Evolutionary conservation across 768 basidiomycete genomes (phyloP), one percentile per base, ranked within the genome.

Genomic region (Holtermanniella nyarrowii): DNA sequence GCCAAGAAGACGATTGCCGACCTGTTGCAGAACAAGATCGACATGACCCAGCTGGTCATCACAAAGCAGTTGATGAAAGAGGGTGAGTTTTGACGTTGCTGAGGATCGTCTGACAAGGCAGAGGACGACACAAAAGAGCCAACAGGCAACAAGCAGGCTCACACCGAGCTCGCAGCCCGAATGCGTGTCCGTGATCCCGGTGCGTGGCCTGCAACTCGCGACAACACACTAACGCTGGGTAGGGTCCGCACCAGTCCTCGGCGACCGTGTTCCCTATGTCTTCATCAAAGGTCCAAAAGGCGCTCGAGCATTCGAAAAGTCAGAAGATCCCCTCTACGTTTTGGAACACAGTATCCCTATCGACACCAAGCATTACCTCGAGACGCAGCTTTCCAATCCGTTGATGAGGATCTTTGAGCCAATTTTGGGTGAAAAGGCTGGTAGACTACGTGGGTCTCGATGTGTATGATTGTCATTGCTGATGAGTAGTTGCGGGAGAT

Each of bases 31-130:
- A 97, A 97, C 73, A 93, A 85, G 73, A 77, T 99, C 44, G 95
- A 99, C 69, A 93, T 99, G 88, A 97, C 93, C 5, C 95, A 97
- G 67, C 78, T 99, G 20, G 95, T 99, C 66, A 99, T 99, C 62
- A 97, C 95, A 13, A 99, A 99, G 66, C 95, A 93, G 0, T 77
- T 97, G 16, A 77, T 93, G 0, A 99, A 97, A 74, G 76, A 81
- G 31, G 83, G 86, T 84, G 57, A 51, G 78, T 65, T n/a, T n/a
- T n/a, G n/a, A 21, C 41, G 25, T 27, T 44, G 18, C 44, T 20
- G 20, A 3, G 18, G 44, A 26, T 11, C 49, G 22, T 48, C 10
- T 40, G 46, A 3, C n/a, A 5, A 4, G 21, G 3, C 46, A 85
- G 95, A 96, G 65, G 97, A 99, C 65, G 79, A 82, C 46, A 89